phyloP scores from a whole-genome alignment of 2,329 filamentous ascomycete genomes.

The Neophaeococcomyces mojaviensis region DNA sequence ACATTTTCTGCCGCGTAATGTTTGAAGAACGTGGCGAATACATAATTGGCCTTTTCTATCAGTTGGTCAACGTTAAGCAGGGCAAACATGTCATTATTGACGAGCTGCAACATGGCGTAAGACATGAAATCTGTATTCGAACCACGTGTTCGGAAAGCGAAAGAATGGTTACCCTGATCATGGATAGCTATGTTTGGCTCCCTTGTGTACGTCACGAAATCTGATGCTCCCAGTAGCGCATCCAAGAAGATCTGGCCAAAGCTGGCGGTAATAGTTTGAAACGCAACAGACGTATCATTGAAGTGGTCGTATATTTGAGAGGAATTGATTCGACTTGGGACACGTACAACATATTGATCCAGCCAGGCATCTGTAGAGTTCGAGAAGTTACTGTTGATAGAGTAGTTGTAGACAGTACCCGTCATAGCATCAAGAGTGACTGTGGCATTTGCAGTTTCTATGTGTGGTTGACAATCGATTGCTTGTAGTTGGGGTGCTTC shows the following conservation, averaged over 20 bases:
- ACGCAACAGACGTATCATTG: too few species aligned
- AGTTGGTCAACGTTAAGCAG: not conserved
- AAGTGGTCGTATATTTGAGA: too few species aligned
- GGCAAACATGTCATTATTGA: not conserved
- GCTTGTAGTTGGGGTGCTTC: constrained; percentile 7
- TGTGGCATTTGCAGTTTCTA: constrained; percentile 11
- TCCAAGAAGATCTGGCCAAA: constrained; percentile 10
- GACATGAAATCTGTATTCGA: constrained; percentile 13
- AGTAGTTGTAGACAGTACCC: constrained; percentile 7
- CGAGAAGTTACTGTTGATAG: not conserved
- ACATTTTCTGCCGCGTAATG: constrained; percentile 9
- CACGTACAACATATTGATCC: constrained; percentile 9
- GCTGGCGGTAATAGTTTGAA: constrained; percentile 9
- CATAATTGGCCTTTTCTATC: constrained; percentile 6
- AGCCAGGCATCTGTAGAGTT: constrained; percentile 1
- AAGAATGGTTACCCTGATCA: constrained; percentile 6
- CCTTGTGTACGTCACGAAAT: not conserved
- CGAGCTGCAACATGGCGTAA: constrained; percentile 5
- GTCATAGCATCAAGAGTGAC: constrained; percentile 10
- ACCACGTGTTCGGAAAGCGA: constrained; percentile 10
- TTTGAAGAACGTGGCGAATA: constrained; percentile 12
- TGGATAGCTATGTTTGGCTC: constrained; percentile 2
- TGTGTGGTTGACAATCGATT: constrained; percentile 10
- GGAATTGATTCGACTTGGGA: not conserved
- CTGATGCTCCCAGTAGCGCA: constrained; percentile 7